These are phyloP conservation scores for Umbilicaria muhlenbergii DNA, from an alignment of 495 filamentous ascomycete species.

Conservation along the genomic window DNA sequence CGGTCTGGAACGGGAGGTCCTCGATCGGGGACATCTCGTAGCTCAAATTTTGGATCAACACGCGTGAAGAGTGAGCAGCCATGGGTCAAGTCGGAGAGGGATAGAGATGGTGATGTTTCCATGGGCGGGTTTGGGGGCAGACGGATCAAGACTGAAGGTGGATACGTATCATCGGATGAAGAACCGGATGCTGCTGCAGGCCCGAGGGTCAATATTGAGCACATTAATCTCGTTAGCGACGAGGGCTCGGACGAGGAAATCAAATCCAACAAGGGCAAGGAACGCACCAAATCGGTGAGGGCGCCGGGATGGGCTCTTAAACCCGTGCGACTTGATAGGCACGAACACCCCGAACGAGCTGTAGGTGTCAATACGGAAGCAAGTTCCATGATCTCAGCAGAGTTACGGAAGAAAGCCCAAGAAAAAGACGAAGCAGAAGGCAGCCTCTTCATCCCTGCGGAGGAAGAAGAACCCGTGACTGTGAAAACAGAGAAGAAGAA, in stretches of 20 bases:
- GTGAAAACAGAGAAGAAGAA: conserved; percentile 1
- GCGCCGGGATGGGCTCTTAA: conserved; percentile 18
- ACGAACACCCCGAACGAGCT: conserved; percentile 34
- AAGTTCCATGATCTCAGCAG: conserved; percentile 28
- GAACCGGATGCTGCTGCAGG: conserved; percentile 12
- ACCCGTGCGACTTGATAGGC: conserved; percentile 32
- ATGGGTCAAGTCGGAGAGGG: conserved; percentile 6
- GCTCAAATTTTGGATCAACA: not conserved
- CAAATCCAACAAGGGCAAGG: conserved; percentile 25
- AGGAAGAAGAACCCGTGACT: conserved; percentile 1
- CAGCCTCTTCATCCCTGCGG: conserved; percentile 7
- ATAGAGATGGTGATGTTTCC: conserved; percentile 10
- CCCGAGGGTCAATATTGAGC: conserved; percentile 30
- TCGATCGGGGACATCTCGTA: too few species aligned
- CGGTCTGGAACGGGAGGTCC: too few species aligned
- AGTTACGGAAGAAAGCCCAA: conserved; percentile 24
- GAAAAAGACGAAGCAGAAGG: conserved; percentile 9
- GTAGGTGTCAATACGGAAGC: conserved; percentile 37
- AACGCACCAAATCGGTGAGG: conserved; percentile 8
- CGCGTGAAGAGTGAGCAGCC: conserved; percentile 10
- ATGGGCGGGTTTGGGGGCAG: conserved; percentile 2
- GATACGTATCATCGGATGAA: conserved; percentile 29
- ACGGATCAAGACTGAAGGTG: not conserved
- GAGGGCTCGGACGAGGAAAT: conserved; percentile 14
- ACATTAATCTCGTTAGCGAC: conserved; percentile 31